A percentile compares a stretch with the other conserved stretches of the same genome.
phyloP scores from a whole-genome alignment of 2,329 filamentous ascomycete genomes.

The Parascedosporium putredinis region DNA sequence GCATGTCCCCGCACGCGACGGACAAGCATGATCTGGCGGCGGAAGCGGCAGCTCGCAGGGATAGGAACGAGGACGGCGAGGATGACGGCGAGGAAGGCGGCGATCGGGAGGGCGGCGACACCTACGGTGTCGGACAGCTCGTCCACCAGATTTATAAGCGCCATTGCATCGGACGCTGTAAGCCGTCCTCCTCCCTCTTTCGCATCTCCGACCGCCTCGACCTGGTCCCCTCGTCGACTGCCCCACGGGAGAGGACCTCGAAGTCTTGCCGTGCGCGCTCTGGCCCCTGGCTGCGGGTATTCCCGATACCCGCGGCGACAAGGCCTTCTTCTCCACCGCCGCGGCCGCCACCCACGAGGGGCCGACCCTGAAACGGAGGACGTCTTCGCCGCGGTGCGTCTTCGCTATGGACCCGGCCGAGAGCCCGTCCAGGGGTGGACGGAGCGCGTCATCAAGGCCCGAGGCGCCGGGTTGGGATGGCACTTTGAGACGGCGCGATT shows the following conservation, averaged over 20 bases:
- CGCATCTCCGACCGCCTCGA: background rate
- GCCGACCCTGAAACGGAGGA: no score
- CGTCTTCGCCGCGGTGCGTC: background rate
- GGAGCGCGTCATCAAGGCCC: background rate
- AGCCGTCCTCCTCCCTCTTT: background rate
- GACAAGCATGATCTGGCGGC: background rate
- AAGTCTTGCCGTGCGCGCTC: background rate
- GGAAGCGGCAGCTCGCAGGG: background rate
- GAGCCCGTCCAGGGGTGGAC: background rate
- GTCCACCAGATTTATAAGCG: slow-evolving; percentile 1
- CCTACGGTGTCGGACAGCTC: background rate
- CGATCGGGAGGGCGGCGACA: no score
- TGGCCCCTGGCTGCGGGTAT: background rate
- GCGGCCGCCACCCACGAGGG: background rate
- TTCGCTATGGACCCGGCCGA: background rate
- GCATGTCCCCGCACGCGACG: background rate
- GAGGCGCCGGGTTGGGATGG: background rate
- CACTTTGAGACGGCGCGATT: background rate
- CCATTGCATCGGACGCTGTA: background rate
- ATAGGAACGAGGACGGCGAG: background rate
- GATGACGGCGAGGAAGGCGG: no score
- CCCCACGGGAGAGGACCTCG: background rate
- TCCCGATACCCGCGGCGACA: background rate
- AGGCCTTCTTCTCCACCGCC: background rate
- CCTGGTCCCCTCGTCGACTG: background rate